These are phyloP conservation scores for Plantago major DNA, from an alignment of 257 asterid genomes.

Conservation along the genomic window DNA sequence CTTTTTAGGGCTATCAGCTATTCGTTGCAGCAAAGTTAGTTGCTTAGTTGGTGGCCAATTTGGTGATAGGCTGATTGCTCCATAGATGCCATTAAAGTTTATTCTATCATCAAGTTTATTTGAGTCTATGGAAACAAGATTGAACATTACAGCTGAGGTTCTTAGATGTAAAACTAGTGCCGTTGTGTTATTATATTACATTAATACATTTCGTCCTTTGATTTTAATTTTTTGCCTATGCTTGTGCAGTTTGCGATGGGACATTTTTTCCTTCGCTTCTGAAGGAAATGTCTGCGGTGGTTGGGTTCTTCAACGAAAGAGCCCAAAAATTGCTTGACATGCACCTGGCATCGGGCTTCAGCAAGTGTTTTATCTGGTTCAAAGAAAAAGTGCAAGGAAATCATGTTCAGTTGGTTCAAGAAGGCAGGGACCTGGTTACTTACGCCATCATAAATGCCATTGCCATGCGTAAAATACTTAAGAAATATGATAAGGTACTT, in stretches of 20 bases:
- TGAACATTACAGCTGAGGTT: not conserved
- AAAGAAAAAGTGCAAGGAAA: slow-evolving; percentile 52
- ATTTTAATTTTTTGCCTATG: not conserved
- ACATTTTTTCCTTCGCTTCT: slow-evolving; percentile 85
- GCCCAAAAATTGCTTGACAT: slow-evolving; percentile 69
- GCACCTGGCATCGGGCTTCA: slow-evolving; percentile 72
- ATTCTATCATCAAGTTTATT: too few relatives aligned
- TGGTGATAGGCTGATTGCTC: too few relatives aligned
- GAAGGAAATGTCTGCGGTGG: slow-evolving; percentile 86
- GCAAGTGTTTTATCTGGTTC: slow-evolving; percentile 58
- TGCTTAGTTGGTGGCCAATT: too few relatives aligned
- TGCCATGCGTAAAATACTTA: slow-evolving; percentile 91
- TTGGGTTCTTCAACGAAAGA: slow-evolving; percentile 67
- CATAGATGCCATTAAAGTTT: too few relatives aligned
- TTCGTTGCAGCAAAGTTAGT: too few relatives aligned
- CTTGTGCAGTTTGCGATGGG: slow-evolving; percentile 76
- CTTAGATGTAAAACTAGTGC: not conserved
- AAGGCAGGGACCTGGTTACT: slow-evolving; percentile 72
- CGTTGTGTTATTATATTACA: not conserved
- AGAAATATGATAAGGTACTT: slow-evolving; percentile 84
- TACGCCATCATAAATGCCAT: slow-evolving; percentile 80
- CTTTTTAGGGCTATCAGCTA: too few relatives aligned
- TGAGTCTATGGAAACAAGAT: too few relatives aligned
- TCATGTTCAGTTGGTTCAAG: slow-evolving; percentile 55
- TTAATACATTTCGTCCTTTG: not conserved